phyloP scores from a whole-genome alignment of 495 filamentous ascomycete genomes.

The Aspergillus taichungensis region DNA sequence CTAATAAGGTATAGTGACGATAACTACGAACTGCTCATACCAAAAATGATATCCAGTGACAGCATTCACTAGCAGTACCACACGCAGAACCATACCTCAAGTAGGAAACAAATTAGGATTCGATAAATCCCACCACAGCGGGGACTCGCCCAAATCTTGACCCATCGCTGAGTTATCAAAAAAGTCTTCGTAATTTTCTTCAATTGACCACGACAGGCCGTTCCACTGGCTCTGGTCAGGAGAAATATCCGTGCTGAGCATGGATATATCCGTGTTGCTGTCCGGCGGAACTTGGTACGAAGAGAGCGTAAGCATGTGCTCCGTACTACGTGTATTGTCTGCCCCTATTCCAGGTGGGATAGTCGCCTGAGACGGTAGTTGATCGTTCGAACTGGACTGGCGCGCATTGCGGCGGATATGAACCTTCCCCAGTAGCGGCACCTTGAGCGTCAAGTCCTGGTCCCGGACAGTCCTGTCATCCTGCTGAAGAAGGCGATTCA shows the following conservation, averaged over 20 bases:
- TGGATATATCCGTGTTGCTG: neutral
- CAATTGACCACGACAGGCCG: slow-evolving; percentile 8
- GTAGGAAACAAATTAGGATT: too few relatives aligned
- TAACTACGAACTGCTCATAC: too few relatives aligned
- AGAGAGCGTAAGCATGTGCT: neutral
- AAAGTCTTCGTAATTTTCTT: slow-evolving; percentile 1
- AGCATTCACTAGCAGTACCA: too few relatives aligned
- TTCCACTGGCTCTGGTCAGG: neutral
- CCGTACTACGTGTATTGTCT: neutral
- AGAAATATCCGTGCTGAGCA: neutral
- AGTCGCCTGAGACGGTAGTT: neutral
- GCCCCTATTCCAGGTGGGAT: neutral
- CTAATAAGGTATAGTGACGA: too few relatives aligned
- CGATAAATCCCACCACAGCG: too few relatives aligned
- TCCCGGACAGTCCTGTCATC: neutral
- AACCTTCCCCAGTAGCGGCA: slow-evolving; percentile 19
- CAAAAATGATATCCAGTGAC: too few relatives aligned
- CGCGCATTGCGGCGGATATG: slow-evolving; percentile 16
- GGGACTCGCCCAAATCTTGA: too few relatives aligned
- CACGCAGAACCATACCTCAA: too few relatives aligned
- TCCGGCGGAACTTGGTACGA: neutral
- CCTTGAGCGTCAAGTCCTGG: slow-evolving; percentile 12
- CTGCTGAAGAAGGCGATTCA: slow-evolving; percentile 13
- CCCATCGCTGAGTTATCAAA: neutral
- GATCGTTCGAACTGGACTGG: neutral